These are phyloP conservation scores for Kodamaea anthophila DNA, from an alignment of 1,139 yeast species.

Conservation along the genomic window DNA sequence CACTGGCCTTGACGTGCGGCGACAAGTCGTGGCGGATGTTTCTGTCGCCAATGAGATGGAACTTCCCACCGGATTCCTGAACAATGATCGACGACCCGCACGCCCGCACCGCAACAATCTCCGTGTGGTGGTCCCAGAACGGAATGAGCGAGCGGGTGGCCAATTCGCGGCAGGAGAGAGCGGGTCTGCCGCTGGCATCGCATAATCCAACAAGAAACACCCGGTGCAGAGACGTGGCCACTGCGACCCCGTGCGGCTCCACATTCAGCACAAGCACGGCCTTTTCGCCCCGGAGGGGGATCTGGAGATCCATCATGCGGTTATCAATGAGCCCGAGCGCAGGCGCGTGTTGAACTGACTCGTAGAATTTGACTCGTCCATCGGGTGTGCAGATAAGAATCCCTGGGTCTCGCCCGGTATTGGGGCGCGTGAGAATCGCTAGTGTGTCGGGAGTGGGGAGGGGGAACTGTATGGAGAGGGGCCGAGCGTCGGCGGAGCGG, in stretches of 20 bases:
- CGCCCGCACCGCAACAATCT: slow-evolving; percentile 55
- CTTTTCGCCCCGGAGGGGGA: slow-evolving; percentile 46
- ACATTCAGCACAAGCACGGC: slow-evolving; percentile 54
- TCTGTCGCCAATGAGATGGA: slow-evolving; percentile 13
- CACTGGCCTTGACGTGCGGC: slow-evolving; percentile 26
- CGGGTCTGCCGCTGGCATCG: slow-evolving; percentile 64
- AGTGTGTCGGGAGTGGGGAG: slow-evolving; percentile 33
- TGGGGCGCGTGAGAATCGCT: slow-evolving; percentile 65
- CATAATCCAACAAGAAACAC: slow-evolving; percentile 57
- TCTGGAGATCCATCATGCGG: slow-evolving; percentile 28
- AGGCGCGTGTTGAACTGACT: slow-evolving; percentile 61
- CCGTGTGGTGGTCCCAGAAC: slow-evolving; percentile 17
- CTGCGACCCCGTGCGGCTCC: slow-evolving; percentile 70
- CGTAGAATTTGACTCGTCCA: slow-evolving; percentile 59
- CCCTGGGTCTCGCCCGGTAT: slow-evolving; percentile 59
- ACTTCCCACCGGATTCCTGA: slow-evolving; percentile 41
- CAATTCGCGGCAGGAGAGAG: slow-evolving; percentile 32
- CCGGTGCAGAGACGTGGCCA: slow-evolving; percentile 69
- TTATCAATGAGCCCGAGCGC: slow-evolving; percentile 56
- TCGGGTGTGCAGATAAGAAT: slow-evolving; percentile 49
- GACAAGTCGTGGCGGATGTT: slow-evolving; percentile 26
- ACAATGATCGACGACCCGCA: slow-evolving; percentile 44
- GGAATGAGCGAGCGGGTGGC: slow-evolving; percentile 10
- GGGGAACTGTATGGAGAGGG: slow-evolving; percentile 50
- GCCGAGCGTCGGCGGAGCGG: slow-evolving; percentile 51